Base-by-base conservation (phyloP, 2,329 filamentous ascomycete species). In the Myriosclerotinia scirpicola region DNA sequence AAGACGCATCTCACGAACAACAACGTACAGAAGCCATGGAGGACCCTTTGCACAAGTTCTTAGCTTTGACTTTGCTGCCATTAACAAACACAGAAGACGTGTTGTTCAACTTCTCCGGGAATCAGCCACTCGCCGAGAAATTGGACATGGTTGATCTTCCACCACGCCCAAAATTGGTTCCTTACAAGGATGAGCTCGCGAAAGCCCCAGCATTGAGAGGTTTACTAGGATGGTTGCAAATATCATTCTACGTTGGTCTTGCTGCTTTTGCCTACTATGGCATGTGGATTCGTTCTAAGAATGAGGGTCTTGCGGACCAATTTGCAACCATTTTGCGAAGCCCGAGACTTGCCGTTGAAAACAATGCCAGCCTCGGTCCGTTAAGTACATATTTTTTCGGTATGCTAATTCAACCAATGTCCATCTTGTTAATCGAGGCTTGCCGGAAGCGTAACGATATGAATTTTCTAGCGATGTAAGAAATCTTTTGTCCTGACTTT, bases 381-480 rank as follows among this genome's bases (percentile, higher is more conserved):
- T 15, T 65, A 15, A 48, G 36, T 1, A 3, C 42, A 7, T 60
- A 65, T 44, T 65, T 53, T 12, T 46, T 34, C 12, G 54, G 63
- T 17, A 44, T 53, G 42, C 12, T 53, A 20, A 48, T 42, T 20
- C 63, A 65, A 22, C 44, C 36, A 6, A 2, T 60, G 3, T 42
- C 36, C 0, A 11, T 60, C 17, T 60, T n/a, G 53, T n/a, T 65
- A n/a, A 7, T 53, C 3, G 54, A 53, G 14, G 63, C 54, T 17
- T 65, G 54, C 26, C 54, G 54, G 12, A 65, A 60, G 54, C 22
- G 63, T 8, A 60, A 65, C 26, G 54, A 53, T 17, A 65, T 65
- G 63, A 65, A 65, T 8, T 44, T 60, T 17, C 15, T 65, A 40
- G 63, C 63, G 8, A 6, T 65, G 63, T 65, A 65, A 36, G 44